Percentiles rank a stretch among this genome's conserved stretches.
These are phyloP conservation scores for Edaphochlamys debaryana DNA, from an alignment of 139 green algal species.

Conservation along the genomic window DNA sequence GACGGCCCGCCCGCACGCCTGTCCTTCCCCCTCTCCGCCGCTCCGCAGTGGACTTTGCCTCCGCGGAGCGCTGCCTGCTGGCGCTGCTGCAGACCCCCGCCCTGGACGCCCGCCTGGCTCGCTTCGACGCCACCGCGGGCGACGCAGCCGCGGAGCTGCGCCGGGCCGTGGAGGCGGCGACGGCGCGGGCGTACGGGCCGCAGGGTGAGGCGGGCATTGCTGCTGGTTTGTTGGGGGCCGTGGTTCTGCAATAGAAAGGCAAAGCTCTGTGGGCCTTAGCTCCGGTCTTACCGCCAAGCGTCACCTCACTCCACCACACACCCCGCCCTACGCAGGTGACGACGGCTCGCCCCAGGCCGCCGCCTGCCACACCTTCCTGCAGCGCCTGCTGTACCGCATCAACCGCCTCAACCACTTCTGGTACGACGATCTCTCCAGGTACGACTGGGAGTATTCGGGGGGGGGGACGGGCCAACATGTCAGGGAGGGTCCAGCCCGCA, in stretches of 20 bases:
- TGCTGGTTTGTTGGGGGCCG: too few species aligned
- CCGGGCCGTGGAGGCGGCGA: constrained; percentile 1
- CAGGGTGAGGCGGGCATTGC: too few species aligned
- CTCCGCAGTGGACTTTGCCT: constrained; percentile 1
- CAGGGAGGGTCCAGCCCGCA: too few species aligned
- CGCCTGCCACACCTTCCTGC: constrained; percentile 53
- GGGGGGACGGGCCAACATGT: too few species aligned
- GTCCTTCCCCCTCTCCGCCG: not conserved
- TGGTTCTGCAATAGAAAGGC: too few species aligned
- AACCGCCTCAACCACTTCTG: constrained; percentile 72
- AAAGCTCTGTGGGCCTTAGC: too few species aligned
- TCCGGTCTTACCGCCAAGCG: too few species aligned
- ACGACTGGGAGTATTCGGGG: not conserved
- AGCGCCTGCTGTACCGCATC: constrained; percentile 69
- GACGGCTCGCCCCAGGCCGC: not conserved
- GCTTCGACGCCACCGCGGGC: not conserved
- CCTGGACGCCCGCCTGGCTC: constrained; percentile 46
- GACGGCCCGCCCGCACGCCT: too few species aligned
- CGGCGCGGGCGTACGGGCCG: not conserved
- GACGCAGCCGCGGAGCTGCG: not conserved
- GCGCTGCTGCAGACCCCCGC: constrained; percentile 44
- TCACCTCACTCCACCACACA: too few species aligned
- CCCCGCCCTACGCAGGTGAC: too few species aligned
- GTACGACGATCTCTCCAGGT: too few species aligned
- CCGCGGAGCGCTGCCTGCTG: constrained; percentile 40